Evolutionary conservation across 2,329 filamentous ascomycete species (phyloP), one percentile per base, ranked within the genome.

Genomic region (Orbilia blumenaviensis): DNA sequence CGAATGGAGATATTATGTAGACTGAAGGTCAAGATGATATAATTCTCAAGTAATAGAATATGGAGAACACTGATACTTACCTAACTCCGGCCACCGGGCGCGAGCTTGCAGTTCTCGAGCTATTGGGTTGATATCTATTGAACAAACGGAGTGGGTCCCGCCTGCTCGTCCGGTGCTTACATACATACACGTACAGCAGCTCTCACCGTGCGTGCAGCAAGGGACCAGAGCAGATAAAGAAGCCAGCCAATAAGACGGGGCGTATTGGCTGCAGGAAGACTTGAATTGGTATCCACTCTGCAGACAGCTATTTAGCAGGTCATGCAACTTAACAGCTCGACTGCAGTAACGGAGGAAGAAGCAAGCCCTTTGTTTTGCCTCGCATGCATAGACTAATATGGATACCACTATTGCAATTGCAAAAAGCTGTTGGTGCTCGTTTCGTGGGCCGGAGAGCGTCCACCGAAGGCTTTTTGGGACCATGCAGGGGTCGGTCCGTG

Each of bases 371-470:
- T n/a, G n/a, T n/a, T n/a, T n/a, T n/a, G n/a, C n/a, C n/a, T n/a
- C n/a, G n/a, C n/a, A n/a, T n/a, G n/a, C n/a, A n/a, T n/a, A n/a
- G n/a, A n/a, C n/a, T n/a, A n/a, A n/a, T n/a, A n/a, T n/a, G n/a
- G n/a, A n/a, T n/a, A n/a, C n/a, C n/a, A n/a, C n/a, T n/a, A n/a
- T n/a, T n/a, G n/a, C n/a, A n/a, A n/a, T n/a, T n/a, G n/a, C n/a
- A n/a, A n/a, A n/a, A n/a, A 64, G 27, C 21, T 50, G 42, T 64
- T 50, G 44, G 46, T 64, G 44, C 42, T 29, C 16, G 54, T 48
- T 25, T 75, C 72, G 72, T 76, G 38, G 44, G 14, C 72, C 72
- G 72, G 72, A 76, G 72, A 61, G 72, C 72, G 72, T 66, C 42
- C 72, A 63, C 72, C 72, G 72, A 76, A 60, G 44, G n/a, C 36